Percentiles rank a stretch among this genome's conserved stretches.
Evolutionary conservation across 768 basidiomycete genomes (phyloP).

Genomic region (Suillus alpinus): DNA sequence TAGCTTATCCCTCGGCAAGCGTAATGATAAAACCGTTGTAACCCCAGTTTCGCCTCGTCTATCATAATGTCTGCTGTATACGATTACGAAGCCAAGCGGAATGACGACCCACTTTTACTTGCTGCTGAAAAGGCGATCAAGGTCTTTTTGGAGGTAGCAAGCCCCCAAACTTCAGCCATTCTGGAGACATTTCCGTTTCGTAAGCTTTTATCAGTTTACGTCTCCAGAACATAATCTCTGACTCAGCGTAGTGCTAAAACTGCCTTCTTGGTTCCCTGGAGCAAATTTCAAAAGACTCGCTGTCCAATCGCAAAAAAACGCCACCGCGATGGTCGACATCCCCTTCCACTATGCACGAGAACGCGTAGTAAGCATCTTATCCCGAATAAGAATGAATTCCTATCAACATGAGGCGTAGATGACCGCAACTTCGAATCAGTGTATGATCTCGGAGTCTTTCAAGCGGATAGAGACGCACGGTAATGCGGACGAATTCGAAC

Average conservation of each 20-base stretch:
- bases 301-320: slow-evolving; percentile 24
- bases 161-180: slow-evolving; percentile 22
- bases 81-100: slow-evolving; percentile 28
- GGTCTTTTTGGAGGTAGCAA: slow-evolving; percentile 22
- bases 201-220: slow-evolving; percentile 17
- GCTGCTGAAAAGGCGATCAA: slow-evolving; percentile 29
- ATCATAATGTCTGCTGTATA: slow-evolving; percentile 33
- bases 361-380: slow-evolving; percentile 16
- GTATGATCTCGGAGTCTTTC: slow-evolving; percentile 31
- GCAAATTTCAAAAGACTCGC: slow-evolving; percentile 31
- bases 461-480: slow-evolving; percentile 13
- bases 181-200: slow-evolving; percentile 32
- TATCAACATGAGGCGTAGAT: slow-evolving; percentile 9
- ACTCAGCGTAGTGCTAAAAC: slow-evolving; percentile 24
- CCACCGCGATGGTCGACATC: slow-evolving; percentile 26
- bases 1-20: background rate
- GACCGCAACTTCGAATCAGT: slow-evolving; percentile 20
- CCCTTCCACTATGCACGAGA: slow-evolving; percentile 29
- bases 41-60: slow-evolving; percentile 28
- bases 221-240: slow-evolving; percentile 6
- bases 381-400: background rate
- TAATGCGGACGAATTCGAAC: slow-evolving; percentile 22
- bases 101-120: slow-evolving; percentile 27
- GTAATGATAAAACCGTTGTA: background rate
- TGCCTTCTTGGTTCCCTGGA: slow-evolving; percentile 35